Evolutionary conservation across 139 green algal genomes (phyloP).

Genomic region (Bryopsis sp.): DNA sequence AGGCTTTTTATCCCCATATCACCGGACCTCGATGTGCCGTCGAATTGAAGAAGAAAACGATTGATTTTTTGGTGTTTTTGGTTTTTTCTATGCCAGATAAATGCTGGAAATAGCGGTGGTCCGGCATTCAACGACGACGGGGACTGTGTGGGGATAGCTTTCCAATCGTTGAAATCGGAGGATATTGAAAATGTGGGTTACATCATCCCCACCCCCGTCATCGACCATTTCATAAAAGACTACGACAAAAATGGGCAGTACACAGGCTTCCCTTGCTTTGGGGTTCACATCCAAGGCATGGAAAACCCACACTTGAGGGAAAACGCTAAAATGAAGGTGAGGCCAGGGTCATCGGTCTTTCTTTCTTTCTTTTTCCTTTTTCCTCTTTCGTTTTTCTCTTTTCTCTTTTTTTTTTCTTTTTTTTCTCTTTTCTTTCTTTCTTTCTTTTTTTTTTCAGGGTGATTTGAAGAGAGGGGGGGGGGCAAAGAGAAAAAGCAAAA

Average conservation of each 20-base stretch:
- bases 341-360: conserved; percentile 7
- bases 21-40: too few relatives aligned
- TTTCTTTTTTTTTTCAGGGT: too few relatives aligned
- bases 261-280: conserved; percentile 33
- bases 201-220: conserved; percentile 61
- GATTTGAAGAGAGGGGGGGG: too few relatives aligned
- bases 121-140: conserved; percentile 71
- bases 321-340: conserved; percentile 40
- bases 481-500: too few relatives aligned
- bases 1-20: too few relatives aligned
- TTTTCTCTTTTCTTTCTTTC: too few relatives aligned
- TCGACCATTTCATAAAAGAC: conserved; percentile 78
- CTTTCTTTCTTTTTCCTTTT: neutral
- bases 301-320: conserved; percentile 60
- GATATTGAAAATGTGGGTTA: conserved; percentile 69
- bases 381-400: too few relatives aligned
- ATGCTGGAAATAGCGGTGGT: conserved; percentile 67
- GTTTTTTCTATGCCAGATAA: too few relatives aligned
- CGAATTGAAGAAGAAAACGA: too few relatives aligned
- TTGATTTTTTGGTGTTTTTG: too few relatives aligned
- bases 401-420: neutral
- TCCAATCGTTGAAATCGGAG: conserved; percentile 65
- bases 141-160: conserved; percentile 86
- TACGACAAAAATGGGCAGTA: conserved; percentile 45
- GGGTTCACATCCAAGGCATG: conserved; percentile 81